Evolutionary conservation across 2,329 filamentous ascomycete species (phyloP), one percentile per base, ranked within the genome.

Genomic region (Apiospora malaysiana): DNA sequence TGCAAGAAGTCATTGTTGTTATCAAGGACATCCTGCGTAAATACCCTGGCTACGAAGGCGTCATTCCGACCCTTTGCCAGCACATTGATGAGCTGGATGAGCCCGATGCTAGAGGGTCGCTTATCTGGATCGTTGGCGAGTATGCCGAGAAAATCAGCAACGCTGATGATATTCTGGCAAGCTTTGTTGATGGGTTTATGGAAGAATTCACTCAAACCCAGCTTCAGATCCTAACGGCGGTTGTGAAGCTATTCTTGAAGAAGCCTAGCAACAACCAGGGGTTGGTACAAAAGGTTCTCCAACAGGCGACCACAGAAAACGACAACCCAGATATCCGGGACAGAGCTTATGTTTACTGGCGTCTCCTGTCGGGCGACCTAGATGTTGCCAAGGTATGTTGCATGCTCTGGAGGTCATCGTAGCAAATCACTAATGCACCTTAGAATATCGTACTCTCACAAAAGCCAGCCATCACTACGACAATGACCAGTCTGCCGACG

Each of bases 81-180:
- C 94, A 97, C 79, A 98, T 99, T 73, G 96, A 99, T 77, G 96
- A 99, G 76, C 83, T 99, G 75, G 96, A 99, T 79, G 96, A 99
- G 82, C 95, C 95, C 1, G 92, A 94, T 77, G 96, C 96, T 8
- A 88, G 96, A 78, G 95, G 93, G 2, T 93, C 95, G 27, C 85
- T 99, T 72, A 98, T 99, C 78, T 99, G 96, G 96, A 98, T 99
- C 75, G 95, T 99, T 7, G 96, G 96, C 76, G 96, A 99, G 81
- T 99, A 99, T 80, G 96, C 96, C 0, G 96, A 99, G 85, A 99
- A 99, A 87, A 99, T 99, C 78, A 97, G 90, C 84, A 98, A 99
- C 77, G 96, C 96, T n/a, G 94, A 95, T 74, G 94, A 98, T 76
- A 98, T 99, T 73, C 83, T 99, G 71, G 88, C 91, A 69, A 91